These are phyloP conservation scores for Naumovozyma baii DNA, from an alignment of 805 yeast genomes.

Conservation along the genomic window DNA sequence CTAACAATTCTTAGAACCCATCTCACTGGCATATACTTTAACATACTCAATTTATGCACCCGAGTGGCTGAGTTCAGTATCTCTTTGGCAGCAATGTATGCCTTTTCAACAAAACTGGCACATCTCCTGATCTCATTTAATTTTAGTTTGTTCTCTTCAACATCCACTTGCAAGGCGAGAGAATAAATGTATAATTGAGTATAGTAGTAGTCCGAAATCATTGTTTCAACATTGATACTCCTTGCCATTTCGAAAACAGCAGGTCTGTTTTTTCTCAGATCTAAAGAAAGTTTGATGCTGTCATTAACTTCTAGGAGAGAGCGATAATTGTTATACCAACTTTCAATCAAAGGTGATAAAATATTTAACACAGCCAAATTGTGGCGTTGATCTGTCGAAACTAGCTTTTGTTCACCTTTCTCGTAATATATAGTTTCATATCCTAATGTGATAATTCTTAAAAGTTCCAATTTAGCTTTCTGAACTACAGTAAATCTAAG, in stretches of 20 bases:
- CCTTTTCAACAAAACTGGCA: constrained; percentile 70
- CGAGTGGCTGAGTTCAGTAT: constrained; percentile 61
- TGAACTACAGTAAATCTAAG: constrained; percentile 53
- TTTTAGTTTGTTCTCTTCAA: constrained; percentile 33
- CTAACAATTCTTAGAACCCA: constrained; percentile 83
- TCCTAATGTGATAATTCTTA: constrained; percentile 71
- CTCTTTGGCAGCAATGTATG: constrained; percentile 77
- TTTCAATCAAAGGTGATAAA: constrained; percentile 64
- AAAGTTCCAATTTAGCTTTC: constrained; percentile 67
- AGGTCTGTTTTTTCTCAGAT: constrained; percentile 23
- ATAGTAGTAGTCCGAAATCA: constrained; percentile 76
- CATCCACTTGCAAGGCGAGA: constrained; percentile 53
- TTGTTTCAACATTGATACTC: constrained; percentile 52
- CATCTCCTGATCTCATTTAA: constrained; percentile 63
- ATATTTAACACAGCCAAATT: constrained; percentile 63
- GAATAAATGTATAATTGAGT: constrained; percentile 79
- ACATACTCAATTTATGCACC: constrained; percentile 51
- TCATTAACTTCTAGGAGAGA: constrained; percentile 42
- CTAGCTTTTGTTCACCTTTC: constrained; percentile 38
- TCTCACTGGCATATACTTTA: constrained; percentile 80
- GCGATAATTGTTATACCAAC: constrained; percentile 63
- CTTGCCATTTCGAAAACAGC: constrained; percentile 28
- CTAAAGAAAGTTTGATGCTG: constrained; percentile 24
- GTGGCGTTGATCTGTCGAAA: constrained; percentile 43
- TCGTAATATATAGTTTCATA: constrained; percentile 74